Evolutionary conservation across 495 filamentous ascomycete species (phyloP).

Genomic region (Chlorociboria aeruginascens): DNA sequence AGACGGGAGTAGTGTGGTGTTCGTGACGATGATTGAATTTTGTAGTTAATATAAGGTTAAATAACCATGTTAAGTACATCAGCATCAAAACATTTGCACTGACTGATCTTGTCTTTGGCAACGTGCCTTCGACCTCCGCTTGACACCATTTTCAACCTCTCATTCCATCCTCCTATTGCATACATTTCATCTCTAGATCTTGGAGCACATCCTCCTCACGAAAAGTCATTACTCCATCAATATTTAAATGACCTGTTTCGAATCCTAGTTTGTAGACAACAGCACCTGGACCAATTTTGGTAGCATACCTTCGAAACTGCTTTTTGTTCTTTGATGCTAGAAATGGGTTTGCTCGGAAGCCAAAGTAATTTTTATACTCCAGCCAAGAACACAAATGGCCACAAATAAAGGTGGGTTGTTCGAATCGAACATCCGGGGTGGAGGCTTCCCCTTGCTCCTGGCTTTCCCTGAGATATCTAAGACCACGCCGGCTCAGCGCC

Average conservation of each 20-base stretch:
- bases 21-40: too few relatives aligned
- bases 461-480: neutral
- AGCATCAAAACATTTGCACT: too few relatives aligned
- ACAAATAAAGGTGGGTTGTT: conserved; percentile 1
- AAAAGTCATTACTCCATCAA: conserved; percentile 1
- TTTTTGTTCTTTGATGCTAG: neutral
- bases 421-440: conserved; percentile 2
- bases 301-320: conserved; percentile 1
- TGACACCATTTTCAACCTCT: too few relatives aligned
- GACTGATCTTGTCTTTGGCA: too few relatives aligned
- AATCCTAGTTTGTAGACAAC: conserved; percentile 4
- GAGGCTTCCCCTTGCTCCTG: neutral
- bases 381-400: conserved; percentile 1
- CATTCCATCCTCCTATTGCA: too few relatives aligned
- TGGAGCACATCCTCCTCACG: conserved; percentile 2
- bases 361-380: conserved; percentile 3
- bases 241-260: conserved; percentile 1
- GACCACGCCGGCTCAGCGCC: neutral
- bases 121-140: too few relatives aligned
- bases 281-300: conserved; percentile 1
- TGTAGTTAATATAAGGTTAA: too few relatives aligned
- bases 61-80: too few relatives aligned
- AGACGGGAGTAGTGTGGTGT: too few relatives aligned
- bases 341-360: conserved; percentile 4
- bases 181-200: too few relatives aligned